phyloP scores from a whole-genome alignment of 2,329 filamentous ascomycete genomes.

The Fusarium sp. region DNA sequence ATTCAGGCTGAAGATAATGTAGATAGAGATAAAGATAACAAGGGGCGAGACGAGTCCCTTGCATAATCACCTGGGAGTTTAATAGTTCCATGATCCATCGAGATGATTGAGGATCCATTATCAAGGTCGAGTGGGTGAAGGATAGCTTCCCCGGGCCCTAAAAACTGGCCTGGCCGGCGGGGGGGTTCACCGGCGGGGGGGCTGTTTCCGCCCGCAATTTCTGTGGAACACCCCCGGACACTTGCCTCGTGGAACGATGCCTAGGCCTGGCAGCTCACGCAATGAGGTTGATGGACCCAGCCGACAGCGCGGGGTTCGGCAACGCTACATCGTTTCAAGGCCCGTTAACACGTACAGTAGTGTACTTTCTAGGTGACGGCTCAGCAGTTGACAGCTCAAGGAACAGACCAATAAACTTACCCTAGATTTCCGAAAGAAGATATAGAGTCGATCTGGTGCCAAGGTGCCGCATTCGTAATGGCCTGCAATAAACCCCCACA shows the following conservation, averaged over 20 bases:
- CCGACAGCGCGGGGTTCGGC: conserved; percentile 44
- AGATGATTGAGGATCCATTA: conserved; percentile 8
- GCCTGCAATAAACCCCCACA: not conserved
- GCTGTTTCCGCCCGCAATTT: conserved; percentile 5
- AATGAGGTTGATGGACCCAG: conserved; percentile 1
- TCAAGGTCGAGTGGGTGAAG: conserved; percentile 10
- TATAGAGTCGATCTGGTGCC: not conserved
- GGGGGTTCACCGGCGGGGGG: not conserved
- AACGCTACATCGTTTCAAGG: conserved; percentile 36
- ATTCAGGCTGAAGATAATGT: conserved; percentile 8
- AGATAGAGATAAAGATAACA: conserved; percentile 7
- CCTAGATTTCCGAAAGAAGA: conserved; percentile 20
- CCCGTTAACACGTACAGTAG: conserved; percentile 32
- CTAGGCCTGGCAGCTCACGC: conserved; percentile 6
- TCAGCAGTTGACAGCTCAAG: conserved; percentile 25
- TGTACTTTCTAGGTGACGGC: not conserved
- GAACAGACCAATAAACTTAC: conserved; percentile 26
- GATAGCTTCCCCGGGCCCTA: conserved; percentile 19
- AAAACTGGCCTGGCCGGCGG: conserved; percentile 2
- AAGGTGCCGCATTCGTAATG: not conserved
- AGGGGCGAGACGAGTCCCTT: conserved; percentile 9
- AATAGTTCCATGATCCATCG: not conserved
- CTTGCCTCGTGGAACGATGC: conserved; percentile 36
- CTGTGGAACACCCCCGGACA: conserved; percentile 11
- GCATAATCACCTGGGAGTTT: conserved; percentile 9